Conservation (phyloP, 768 basidiomycete species). For the Xanthoconium purpureum region DNA sequence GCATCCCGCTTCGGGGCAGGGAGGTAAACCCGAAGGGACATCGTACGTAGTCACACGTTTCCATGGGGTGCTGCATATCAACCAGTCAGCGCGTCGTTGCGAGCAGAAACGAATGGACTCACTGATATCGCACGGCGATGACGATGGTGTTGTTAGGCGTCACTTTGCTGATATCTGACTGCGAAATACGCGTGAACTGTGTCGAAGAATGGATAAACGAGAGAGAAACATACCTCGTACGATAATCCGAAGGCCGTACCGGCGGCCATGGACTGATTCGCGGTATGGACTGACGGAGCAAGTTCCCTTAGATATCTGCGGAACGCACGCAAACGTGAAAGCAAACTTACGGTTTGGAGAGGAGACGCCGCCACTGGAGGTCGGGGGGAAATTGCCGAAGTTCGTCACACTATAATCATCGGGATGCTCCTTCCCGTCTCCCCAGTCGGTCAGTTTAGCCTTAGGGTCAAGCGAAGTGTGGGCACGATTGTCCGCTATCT, state of each 20-base stretch:
- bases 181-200: not conserved
- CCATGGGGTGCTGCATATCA: conserved; percentile 11
- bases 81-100: not conserved
- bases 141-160: not conserved
- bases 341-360: conserved; percentile 13
- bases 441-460: not conserved
- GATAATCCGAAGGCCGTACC: conserved; percentile 11
- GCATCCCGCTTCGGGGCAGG: conserved; percentile 4
- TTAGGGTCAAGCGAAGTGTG: not conserved
- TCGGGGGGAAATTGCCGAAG: not conserved
- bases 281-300: conserved; percentile 10
- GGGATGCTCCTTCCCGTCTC: conserved; percentile 2
- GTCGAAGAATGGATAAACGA: not conserved
- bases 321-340: not conserved
- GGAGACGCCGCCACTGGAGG: not conserved
- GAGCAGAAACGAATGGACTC: not conserved
- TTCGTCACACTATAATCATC: not conserved
- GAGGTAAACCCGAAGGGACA: conserved; percentile 3
- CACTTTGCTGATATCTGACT: not conserved
- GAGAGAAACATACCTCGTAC: conserved; percentile 10
- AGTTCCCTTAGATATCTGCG: not conserved
- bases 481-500: conserved; percentile 7
- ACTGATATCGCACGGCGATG: not conserved
- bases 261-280: conserved; percentile 4
- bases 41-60: not conserved